phyloP scores from a whole-genome alignment of 257 asterid genomes.

The Scutellaria minor region DNA sequence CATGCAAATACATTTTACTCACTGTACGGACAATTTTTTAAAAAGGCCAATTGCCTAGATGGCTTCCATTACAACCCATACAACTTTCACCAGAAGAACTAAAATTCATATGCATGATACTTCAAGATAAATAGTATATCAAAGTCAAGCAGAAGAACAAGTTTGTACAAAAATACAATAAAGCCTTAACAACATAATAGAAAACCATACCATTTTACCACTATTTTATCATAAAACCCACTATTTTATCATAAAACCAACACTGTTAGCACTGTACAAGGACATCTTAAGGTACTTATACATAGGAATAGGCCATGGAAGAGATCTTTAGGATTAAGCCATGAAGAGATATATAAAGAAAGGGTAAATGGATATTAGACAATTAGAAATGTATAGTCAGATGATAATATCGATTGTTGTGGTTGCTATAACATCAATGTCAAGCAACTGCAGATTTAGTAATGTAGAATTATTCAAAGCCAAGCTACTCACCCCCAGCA shows the following conservation, averaged over 20 bases:
- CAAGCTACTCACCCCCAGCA: constrained; percentile 60
- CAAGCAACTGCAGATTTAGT: constrained; percentile 21
- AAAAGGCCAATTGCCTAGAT: not conserved
- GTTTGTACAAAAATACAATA: not conserved
- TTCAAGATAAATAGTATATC: not conserved
- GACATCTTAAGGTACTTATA: not conserved
- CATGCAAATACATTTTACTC: not conserved
- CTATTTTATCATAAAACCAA: not conserved
- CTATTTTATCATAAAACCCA: not conserved
- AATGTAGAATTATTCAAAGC: constrained; percentile 10
- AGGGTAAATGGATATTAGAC: not conserved
- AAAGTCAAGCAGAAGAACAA: not conserved
- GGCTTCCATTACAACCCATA: not conserved
- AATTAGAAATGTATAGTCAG: not conserved
- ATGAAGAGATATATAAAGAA: not conserved
- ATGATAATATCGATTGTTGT: not conserved
- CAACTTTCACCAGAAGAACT: not conserved
- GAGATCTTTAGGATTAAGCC: no score
- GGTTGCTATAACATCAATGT: constrained; percentile 3
- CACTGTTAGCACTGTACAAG: not conserved
- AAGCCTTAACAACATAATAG: not conserved
- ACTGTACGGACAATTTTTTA: not conserved
- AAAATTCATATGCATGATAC: not conserved
- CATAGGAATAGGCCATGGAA: not conserved
- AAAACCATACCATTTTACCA: not conserved